Base-by-base conservation (phyloP, 345 rosid genomes). In the Camelina laxa region DNA sequence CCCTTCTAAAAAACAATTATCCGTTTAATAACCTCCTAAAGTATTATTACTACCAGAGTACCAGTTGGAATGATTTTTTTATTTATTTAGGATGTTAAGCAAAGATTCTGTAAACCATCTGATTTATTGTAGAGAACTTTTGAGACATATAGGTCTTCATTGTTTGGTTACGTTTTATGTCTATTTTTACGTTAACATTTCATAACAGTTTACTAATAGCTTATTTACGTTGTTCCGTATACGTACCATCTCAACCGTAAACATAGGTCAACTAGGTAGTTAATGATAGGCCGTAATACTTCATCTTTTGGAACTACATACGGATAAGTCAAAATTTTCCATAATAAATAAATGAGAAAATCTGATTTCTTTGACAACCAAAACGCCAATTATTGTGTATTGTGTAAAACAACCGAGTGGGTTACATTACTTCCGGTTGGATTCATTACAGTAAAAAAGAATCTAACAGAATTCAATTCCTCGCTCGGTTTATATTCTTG, bases 261-360 rank as follows among this genome's bases (percentile, higher is more conserved):
- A n/a, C 20, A 30, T 56, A 67, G 59, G 67, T 70, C 74, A 70
- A 59, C 58, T 47, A 33, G 48, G 59, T 59, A 15, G 22, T 11
- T 27, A 42, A 31, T 16, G 33, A 65, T 50, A 21, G 38, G 50
- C 60, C 67, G 39, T 49, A n/a, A 51, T 60, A 71, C 68, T 24
- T 38, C 39, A 47, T 70, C 59, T 50, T 72, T 51, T 62, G 69
- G 55, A 53, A 51, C 56, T 63, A 22, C 24, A 41, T 30, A 53
- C 76, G 13, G 6, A 73, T 50, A 54, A 42, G 64, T 73, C 70
- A 64, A 54, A 1, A 4, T 15, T 4, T 7, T 27, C 30, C 30
- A 27, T 27, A 27, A 5, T 6, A 14, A 38, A 21, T 53, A 44
- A 5, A 24, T 14, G 27, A 22, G 3, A 6, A 19, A 21, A 67